Evolutionary conservation across 345 rosid genomes (phyloP).

Genomic region (Erodium maritimum): DNA sequence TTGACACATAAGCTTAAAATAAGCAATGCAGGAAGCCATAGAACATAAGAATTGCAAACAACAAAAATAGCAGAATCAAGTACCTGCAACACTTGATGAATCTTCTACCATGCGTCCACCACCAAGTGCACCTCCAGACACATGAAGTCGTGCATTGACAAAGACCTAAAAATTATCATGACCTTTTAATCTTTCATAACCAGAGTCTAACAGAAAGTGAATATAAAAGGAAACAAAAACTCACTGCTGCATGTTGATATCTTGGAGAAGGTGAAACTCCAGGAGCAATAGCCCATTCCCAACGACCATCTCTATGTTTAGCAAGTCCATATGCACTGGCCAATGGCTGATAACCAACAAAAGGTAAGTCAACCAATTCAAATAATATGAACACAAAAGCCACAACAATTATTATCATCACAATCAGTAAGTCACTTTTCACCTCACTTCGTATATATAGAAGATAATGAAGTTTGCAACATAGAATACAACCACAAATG

Average conservation of each 20-base stretch:
- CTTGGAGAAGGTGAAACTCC: slow-evolving; percentile 97
- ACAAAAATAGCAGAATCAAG: slow-evolving; percentile 2
- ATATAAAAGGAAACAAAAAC: slow-evolving; percentile 19
- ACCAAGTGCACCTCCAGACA: slow-evolving; percentile 99
- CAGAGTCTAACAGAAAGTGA: neutral
- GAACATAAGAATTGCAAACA: no score
- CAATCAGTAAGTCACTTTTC: neutral
- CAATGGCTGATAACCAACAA: slow-evolving; percentile 49
- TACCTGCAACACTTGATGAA: slow-evolving; percentile 96
- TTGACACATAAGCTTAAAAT: neutral
- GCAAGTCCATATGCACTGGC: slow-evolving; percentile 99
- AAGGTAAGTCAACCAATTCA: slow-evolving; percentile 11
- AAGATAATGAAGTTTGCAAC: neutral
- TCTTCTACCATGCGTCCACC: slow-evolving; percentile 99
- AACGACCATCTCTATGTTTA: slow-evolving; percentile 98
- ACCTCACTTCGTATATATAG: neutral
- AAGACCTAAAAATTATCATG: slow-evolving; percentile 47
- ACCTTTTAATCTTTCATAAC: neutral
- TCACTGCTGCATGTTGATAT: slow-evolving; percentile 99
- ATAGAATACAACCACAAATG: neutral
- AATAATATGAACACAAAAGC: neutral
- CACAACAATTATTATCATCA: neutral
- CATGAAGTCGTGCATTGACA: slow-evolving; percentile 97
- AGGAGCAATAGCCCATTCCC: slow-evolving; percentile 99
- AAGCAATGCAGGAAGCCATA: neutral